Evolutionary conservation across 176 grass and related monocot species (phyloP).

Genomic region (sorghum (Sorghum bicolor)): DNA sequence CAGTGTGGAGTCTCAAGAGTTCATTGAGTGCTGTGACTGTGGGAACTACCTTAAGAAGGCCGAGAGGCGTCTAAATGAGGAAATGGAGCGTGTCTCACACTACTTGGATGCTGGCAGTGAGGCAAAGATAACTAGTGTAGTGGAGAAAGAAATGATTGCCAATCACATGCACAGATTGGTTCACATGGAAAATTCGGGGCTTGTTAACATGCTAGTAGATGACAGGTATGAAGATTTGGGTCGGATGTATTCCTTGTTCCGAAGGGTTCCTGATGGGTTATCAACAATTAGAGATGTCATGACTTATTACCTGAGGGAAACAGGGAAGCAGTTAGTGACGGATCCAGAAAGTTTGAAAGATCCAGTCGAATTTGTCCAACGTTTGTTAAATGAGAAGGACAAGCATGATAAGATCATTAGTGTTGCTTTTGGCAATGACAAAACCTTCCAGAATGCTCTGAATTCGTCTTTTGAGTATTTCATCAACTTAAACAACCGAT

Average conservation of each 20-base stretch:
- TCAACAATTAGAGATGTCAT: conserved; percentile 75
- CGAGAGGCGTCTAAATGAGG: conserved; percentile 89
- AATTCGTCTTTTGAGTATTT: conserved; percentile 97
- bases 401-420: conserved; percentile 95
- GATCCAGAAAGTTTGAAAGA: conserved; percentile 93
- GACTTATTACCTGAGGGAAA: conserved; percentile 86
- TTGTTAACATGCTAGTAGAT: conserved; percentile 92
- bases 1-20: conserved; percentile 73
- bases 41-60: conserved; percentile 86
- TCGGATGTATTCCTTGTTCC: conserved; percentile 86
- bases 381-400: conserved; percentile 88
- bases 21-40: conserved; percentile 90
- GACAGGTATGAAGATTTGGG: conserved; percentile 80
- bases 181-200: conserved; percentile 89
- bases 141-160: conserved; percentile 96
- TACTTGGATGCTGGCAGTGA: conserved; percentile 85
- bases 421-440: conserved; percentile 89
- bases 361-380: conserved; percentile 91
- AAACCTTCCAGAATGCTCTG: conserved; percentile 94
- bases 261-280: conserved; percentile 82
- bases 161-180: conserved; percentile 95
- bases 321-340: conserved; percentile 73
- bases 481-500: conserved; percentile 94
- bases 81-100: conserved; percentile 93
- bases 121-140: conserved; percentile 85